phyloP scores from a whole-genome alignment of 495 filamentous ascomycete species.

The Terfezia claveryi region DNA sequence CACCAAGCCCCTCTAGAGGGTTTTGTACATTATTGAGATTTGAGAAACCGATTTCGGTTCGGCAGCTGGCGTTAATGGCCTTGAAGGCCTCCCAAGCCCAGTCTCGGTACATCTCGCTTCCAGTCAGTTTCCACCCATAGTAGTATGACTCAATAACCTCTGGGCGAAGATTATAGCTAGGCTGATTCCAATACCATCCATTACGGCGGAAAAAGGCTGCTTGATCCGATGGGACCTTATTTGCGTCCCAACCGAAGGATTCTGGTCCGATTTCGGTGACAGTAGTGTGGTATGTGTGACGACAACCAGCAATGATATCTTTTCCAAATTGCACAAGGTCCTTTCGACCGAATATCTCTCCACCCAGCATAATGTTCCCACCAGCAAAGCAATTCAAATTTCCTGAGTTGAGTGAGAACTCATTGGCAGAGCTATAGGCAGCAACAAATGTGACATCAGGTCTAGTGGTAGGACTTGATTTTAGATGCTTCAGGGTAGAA shows the following conservation, averaged over 20 bases:
- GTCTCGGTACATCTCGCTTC: slow-evolving; percentile 46
- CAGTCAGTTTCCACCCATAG: slow-evolving; percentile 65
- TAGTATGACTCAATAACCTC: slow-evolving; percentile 79
- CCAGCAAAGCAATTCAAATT: slow-evolving; percentile 70
- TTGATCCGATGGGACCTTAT: slow-evolving; percentile 21
- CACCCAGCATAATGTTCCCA: slow-evolving; percentile 75
- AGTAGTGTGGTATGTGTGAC: slow-evolving; percentile 47
- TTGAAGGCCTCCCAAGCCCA: slow-evolving; percentile 73
- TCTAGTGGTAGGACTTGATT: slow-evolving; percentile 43
- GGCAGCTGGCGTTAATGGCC: slow-evolving; percentile 32
- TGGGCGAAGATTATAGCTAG: slow-evolving; percentile 48
- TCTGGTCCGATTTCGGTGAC: slow-evolving; percentile 63
- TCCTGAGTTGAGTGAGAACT: slow-evolving; percentile 30
- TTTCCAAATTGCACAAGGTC: slow-evolving; percentile 57
- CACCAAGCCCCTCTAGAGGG: slow-evolving; percentile 30
- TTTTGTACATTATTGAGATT: slow-evolving; percentile 44
- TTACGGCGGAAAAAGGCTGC: slow-evolving; percentile 39
- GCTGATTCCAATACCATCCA: slow-evolving; percentile 53
- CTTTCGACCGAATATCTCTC: slow-evolving; percentile 37
- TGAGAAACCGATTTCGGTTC: slow-evolving; percentile 44
- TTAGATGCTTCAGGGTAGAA: slow-evolving; percentile 48
- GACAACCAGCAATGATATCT: slow-evolving; percentile 48
- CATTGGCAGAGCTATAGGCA: slow-evolving; percentile 35
- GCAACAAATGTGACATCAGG: slow-evolving; percentile 53
- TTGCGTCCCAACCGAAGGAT: slow-evolving; percentile 44